Base-by-base conservation (phyloP, 345 rosid species). In the Camelina neglecta region DNA sequence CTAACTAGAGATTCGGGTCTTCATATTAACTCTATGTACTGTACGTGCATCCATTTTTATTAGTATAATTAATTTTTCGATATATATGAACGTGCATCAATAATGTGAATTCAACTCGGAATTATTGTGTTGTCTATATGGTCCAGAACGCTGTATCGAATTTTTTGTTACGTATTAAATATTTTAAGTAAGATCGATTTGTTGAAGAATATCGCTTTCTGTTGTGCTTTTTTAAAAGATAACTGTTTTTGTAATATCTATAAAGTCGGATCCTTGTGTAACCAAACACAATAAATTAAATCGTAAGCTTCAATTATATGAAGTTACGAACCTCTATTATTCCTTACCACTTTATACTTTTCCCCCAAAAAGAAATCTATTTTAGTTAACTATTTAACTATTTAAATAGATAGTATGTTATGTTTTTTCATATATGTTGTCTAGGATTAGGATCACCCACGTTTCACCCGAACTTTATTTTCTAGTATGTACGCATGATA, bases 41-140 rank as follows among this genome's bases (percentile, higher is more conserved):
- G 73, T 72, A 78, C 73, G 77, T 59, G 73, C 76, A 67, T 50
- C 53, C 20, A 45, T 62, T 44, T 62, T 44, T 48, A 18, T 56
- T 57, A 29, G 15, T 47, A 6, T 64, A 3, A 12, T 56, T 18
- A 21, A 18, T 35, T 23, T 31, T 42, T 21, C 49, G 39, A 16
- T 51, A 67, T 67, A 74, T 72, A 78, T 60, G 77, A 78, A 78
- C 69, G 77, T 66, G 77, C 77, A 78, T 67, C 72, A 78, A 78
- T 78, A 49, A 72, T 78, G 67, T 60, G 29, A 16, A 65, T 72
- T 58, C 59, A 73, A 72, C 55, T 58, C 63, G 6, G 51, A 72
- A 67, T 72, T 60, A 61, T 69, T 76, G 48, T 16, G 48, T 24
- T 3, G 44, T 59, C 38, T 11, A 36, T 63, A 31, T 61, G 36